Evolutionary conservation across 2,329 filamentous ascomycete genomes (phyloP).

Genomic region (Shiraia sp.): DNA sequence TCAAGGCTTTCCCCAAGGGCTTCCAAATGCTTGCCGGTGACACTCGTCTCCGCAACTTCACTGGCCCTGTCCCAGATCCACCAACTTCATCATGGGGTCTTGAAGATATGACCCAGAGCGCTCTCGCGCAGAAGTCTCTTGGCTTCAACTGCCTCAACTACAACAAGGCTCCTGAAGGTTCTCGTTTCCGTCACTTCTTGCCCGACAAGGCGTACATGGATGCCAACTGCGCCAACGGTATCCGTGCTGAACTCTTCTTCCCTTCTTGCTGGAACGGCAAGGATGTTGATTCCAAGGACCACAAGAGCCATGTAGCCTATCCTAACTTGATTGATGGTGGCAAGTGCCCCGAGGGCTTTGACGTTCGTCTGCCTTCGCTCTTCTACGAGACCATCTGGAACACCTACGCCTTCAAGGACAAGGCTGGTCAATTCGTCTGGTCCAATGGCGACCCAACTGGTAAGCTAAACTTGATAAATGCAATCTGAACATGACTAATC

Average conservation of each 20-base stretch:
- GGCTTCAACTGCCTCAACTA: slow-evolving; percentile 98
- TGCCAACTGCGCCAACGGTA: slow-evolving; percentile 78
- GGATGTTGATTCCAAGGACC: slow-evolving; percentile 60
- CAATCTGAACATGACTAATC: slow-evolving; percentile 19
- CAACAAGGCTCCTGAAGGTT: slow-evolving; percentile 63
- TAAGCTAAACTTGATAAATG: too few relatives aligned
- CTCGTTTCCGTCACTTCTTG: slow-evolving; percentile 79
- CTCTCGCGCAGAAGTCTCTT: slow-evolving; percentile 77
- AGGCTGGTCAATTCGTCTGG: slow-evolving; percentile 65
- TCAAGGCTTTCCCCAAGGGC: slow-evolving; percentile 71
- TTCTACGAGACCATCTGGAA: slow-evolving; percentile 65
- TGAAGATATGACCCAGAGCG: slow-evolving; percentile 68
- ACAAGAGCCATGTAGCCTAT: slow-evolving; percentile 68
- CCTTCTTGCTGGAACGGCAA: slow-evolving; percentile 75
- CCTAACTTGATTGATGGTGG: slow-evolving; percentile 58
- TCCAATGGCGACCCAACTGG: slow-evolving; percentile 75
- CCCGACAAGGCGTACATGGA: slow-evolving; percentile 82
- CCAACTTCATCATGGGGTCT: slow-evolving; percentile 71
- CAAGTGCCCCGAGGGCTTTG: slow-evolving; percentile 59
- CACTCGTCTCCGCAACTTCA: slow-evolving; percentile 58
- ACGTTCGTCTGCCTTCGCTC: slow-evolving; percentile 60
- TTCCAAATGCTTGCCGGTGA: slow-evolving; percentile 74
- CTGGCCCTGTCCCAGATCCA: slow-evolving; percentile 63
- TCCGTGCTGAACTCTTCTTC: slow-evolving; percentile 72
- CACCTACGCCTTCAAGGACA: slow-evolving; percentile 55